phyloP scores from a whole-genome alignment of 345 rosid species.

The Clarkia xantiana region DNA sequence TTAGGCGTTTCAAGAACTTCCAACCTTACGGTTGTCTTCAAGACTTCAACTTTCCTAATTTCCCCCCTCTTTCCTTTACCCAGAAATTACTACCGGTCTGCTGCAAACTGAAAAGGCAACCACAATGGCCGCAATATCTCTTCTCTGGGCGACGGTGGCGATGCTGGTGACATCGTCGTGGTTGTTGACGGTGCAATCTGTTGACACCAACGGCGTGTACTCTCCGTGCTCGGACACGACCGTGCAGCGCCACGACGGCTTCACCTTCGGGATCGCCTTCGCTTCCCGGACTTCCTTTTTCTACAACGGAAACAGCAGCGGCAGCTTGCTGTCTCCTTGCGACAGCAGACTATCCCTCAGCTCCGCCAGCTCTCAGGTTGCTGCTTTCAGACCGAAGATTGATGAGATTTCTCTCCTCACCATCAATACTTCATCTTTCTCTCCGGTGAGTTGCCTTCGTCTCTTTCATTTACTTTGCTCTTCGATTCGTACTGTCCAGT shows the following conservation, averaged over 20 bases:
- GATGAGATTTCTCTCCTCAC: conserved; percentile 98
- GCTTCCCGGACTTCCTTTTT: conserved; percentile 39
- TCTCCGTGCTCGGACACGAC: conserved; percentile 65
- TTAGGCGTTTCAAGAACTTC: too few species aligned
- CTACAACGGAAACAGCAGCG: conserved; percentile 17
- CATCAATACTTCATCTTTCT: conserved; percentile 59
- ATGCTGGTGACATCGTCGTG: conserved; percentile 1
- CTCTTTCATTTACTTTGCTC: neutral
- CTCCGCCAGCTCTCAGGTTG: conserved; percentile 38
- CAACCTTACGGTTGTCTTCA: too few species aligned
- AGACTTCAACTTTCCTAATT: neutral
- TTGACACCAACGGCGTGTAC: conserved; percentile 16
- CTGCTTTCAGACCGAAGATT: conserved; percentile 80
- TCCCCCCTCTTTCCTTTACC: neutral
- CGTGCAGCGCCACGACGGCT: conserved; percentile 59
- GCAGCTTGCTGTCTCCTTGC: conserved; percentile 70
- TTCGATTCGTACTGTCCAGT: neutral
- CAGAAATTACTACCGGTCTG: too few species aligned
- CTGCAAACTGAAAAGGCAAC: neutral
- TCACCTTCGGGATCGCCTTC: conserved; percentile 74
- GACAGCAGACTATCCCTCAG: conserved; percentile 54
- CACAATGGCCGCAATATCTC: conserved; percentile 3
- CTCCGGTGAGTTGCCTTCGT: conserved; percentile 31
- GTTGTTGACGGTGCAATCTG: conserved; percentile 5
- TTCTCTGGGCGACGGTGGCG: conserved; percentile 5